phyloP scores from a whole-genome alignment of 495 filamentous ascomycete genomes.

The Tricharina praecox region DNA sequence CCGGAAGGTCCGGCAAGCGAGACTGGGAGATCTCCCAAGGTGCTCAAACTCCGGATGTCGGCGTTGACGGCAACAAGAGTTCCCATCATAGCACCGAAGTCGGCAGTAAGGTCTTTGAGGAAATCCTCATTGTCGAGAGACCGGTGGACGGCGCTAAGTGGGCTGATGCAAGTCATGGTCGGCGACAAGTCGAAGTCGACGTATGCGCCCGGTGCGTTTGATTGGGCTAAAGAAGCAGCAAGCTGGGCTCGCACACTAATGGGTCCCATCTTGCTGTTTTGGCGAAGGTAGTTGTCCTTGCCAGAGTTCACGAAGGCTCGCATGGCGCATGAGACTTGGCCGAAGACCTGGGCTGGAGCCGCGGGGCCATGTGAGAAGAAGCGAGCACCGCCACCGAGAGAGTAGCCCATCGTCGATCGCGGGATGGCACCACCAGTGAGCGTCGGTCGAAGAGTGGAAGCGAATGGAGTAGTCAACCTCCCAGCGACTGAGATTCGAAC shows the following conservation, averaged over 20 bases:
- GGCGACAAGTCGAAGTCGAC: slow-evolving; percentile 74
- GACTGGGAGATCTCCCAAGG: slow-evolving; percentile 70
- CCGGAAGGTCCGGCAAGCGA: slow-evolving; percentile 41
- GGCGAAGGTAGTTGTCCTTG: slow-evolving; percentile 49
- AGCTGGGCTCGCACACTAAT: slow-evolving; percentile 22
- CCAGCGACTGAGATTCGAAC: slow-evolving; percentile 34
- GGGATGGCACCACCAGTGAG: slow-evolving; percentile 75
- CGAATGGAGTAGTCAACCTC: slow-evolving; percentile 66
- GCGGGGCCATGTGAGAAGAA: slow-evolving; percentile 83
- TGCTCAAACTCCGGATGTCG: slow-evolving; percentile 60
- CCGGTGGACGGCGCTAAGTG: slow-evolving; percentile 30
- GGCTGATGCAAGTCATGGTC: slow-evolving; percentile 68
- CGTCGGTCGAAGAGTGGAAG: slow-evolving; percentile 77
- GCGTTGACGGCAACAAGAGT: slow-evolving; percentile 63
- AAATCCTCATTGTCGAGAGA: slow-evolving; percentile 65
- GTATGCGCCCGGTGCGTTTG: slow-evolving; percentile 49
- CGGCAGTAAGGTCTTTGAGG: slow-evolving; percentile 64
- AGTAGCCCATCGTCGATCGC: slow-evolving; percentile 75
- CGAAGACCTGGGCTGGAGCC: slow-evolving; percentile 73
- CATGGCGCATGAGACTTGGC: slow-evolving; percentile 81
- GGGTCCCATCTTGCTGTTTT: slow-evolving; percentile 4
- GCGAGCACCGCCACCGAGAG: slow-evolving; percentile 54
- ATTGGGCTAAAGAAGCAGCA: slow-evolving; percentile 13
- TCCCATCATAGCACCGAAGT: slow-evolving; percentile 75
- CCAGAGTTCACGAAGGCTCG: slow-evolving; percentile 81